phyloP scores from a whole-genome alignment of 495 filamentous ascomycete genomes.

The Bacidia gigantensis region DNA sequence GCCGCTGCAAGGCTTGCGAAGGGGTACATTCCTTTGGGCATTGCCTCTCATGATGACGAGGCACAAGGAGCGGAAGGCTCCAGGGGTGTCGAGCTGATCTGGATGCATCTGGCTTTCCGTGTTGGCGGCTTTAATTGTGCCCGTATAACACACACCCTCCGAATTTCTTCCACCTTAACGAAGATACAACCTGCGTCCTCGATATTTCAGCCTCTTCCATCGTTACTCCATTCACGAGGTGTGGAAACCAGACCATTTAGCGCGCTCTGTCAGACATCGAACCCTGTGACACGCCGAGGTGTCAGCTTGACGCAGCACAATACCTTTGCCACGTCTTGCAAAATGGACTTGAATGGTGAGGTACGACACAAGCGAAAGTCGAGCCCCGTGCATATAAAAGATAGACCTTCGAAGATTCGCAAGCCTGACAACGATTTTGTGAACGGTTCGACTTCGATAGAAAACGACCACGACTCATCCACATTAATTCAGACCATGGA shows the following conservation, averaged over 20 bases:
- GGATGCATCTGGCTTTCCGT: slow-evolving; percentile 9
- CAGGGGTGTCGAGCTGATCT: neutral
- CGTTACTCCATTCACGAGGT: too few species aligned
- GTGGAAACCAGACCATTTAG: neutral
- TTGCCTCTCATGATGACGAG: neutral
- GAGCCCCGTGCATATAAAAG: slow-evolving; percentile 34
- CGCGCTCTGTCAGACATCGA: neutral
- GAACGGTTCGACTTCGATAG: slow-evolving; percentile 33
- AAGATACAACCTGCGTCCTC: neutral
- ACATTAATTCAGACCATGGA: slow-evolving; percentile 33
- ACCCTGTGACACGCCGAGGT: neutral
- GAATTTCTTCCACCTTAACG: neutral
- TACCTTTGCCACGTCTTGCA: slow-evolving; percentile 17
- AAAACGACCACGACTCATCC: slow-evolving; percentile 30
- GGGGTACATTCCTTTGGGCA: neutral
- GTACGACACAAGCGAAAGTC: slow-evolving; percentile 47
- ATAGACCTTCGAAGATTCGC: slow-evolving; percentile 45
- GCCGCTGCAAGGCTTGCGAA: neutral
- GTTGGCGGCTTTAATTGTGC: slow-evolving; percentile 4
- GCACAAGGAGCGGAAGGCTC: neutral
- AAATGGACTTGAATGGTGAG: slow-evolving; percentile 41
- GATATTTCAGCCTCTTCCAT: neutral
- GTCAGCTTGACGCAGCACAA: neutral
- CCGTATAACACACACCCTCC: neutral
- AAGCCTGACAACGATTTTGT: slow-evolving; percentile 33